Evolutionary conservation across 768 basidiomycete genomes (phyloP), one percentile per base, ranked within the genome.

Genomic region (Leucosporidium creatinivorum): DNA sequence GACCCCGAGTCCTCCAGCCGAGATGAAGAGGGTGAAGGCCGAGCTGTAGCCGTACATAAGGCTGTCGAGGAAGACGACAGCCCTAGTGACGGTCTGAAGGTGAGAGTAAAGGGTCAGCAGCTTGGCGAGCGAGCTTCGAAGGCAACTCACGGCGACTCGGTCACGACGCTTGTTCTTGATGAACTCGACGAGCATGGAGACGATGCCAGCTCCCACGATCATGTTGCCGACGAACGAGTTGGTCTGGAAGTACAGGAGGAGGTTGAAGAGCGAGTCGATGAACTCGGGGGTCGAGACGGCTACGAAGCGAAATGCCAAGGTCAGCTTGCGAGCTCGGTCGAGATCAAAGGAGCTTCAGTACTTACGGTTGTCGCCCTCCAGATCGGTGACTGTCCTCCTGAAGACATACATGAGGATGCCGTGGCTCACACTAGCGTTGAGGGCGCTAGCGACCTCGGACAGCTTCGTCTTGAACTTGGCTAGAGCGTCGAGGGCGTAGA

Each of bases 341-440:
- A n/a, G n/a, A n/a, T n/a, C n/a, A n/a, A n/a, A n/a, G n/a, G n/a
- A n/a, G n/a, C n/a, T n/a, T n/a, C n/a, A 17, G 30, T 10, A 70
- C 62, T 84, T 82, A 77, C 77, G 68, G 58, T 70, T 26, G 18
- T 78, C 77, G n/a, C 69, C 61, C 4, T 67, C 65, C 26, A 92
- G 85, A 67, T 91, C 88, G 23, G 82, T 77, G 23, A 91, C 87
- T 28, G 89, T 89, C 78, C 86, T 87, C 68, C 93, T 85, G 63
- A 97, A 82, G 47, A 93, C 81, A 33, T 88, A 87, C 87, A 98
- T 91, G 30, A 99, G 78, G 50, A 92, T 87, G 18, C 96, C 96
- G 75, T 98, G 96, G 74, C 92, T 96, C 63, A 97, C 91, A 54
- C 91, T 91, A 30, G 91, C 93, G 76, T 96, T 96, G 48, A 98